These are phyloP conservation scores for Pseudogymnoascus sp. DNA, from an alignment of 2,329 filamentous ascomycete genomes.

Conservation along the genomic window DNA sequence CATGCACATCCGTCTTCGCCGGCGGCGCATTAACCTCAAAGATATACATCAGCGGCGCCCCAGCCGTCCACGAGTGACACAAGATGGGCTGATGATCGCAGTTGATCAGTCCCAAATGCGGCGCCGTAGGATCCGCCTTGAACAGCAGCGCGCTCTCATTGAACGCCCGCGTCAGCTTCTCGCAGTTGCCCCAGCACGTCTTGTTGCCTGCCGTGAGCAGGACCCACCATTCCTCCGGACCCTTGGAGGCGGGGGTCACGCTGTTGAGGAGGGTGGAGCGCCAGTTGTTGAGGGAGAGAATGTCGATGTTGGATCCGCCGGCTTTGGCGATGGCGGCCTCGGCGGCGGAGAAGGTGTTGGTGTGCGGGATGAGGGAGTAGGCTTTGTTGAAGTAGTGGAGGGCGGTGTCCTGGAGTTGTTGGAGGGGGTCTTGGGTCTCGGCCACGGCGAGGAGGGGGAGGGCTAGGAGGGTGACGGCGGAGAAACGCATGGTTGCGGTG, in stretches of 20 bases:
- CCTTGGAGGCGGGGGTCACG: conserved; percentile 48
- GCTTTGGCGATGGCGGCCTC: conserved; percentile 41
- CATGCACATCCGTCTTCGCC: conserved; percentile 54
- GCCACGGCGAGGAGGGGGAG: conserved; percentile 47
- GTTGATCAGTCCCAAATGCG: conserved; percentile 61
- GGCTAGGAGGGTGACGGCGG: conserved; percentile 40
- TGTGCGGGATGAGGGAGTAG: conserved; percentile 44
- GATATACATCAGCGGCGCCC: conserved; percentile 56
- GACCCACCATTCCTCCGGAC: conserved; percentile 68
- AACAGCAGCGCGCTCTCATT: conserved; percentile 58
- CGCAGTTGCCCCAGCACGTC: conserved; percentile 63
- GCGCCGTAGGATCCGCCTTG: conserved; percentile 48
- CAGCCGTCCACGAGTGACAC: conserved; percentile 64
- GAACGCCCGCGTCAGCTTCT: conserved; percentile 53
- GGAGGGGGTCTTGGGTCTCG: conserved; percentile 42
- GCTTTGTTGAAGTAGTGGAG: conserved; percentile 55
- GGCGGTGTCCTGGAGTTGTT: conserved; percentile 54
- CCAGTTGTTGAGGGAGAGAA: conserved; percentile 63
- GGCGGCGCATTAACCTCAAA: conserved; percentile 58
- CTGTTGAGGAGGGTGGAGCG: conserved; percentile 55
- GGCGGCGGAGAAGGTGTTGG: conserved; percentile 33
- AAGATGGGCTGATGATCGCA: conserved; percentile 67
- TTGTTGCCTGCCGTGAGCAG: conserved; percentile 67
- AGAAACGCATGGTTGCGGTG: conserved; percentile 45
- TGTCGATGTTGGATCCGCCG: conserved; percentile 42